These are phyloP conservation scores for Pichia norvegensis DNA, from an alignment of 1,139 yeast genomes.

Conservation along the genomic window DNA sequence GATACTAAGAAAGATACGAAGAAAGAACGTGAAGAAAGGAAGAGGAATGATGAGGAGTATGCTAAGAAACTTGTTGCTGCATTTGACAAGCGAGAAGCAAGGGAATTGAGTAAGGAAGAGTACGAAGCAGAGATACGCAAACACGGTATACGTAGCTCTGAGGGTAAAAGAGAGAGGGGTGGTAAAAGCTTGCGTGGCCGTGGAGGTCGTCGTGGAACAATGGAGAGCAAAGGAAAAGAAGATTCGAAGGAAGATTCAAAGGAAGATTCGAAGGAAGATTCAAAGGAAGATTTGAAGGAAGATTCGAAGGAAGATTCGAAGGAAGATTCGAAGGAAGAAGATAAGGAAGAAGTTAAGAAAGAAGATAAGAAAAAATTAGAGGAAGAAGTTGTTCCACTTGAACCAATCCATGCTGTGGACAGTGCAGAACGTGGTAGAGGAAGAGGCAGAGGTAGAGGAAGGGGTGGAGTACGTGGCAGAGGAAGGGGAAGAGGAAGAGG, in stretches of 20 bases:
- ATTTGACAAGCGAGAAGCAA: constrained; percentile 10
- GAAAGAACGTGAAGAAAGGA: no score
- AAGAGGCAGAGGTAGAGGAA: constrained; percentile 1
- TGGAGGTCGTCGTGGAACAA: neutral
- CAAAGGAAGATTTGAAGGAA: neutral
- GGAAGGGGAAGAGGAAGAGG: constrained; percentile 8
- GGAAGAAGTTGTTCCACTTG: neutral
- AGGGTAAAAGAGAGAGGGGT: constrained; percentile 1
- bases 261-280: constrained; percentile 6
- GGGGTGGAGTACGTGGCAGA: constrained; percentile 2
- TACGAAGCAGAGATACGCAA: constrained; percentile 10
- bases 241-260: constrained; percentile 1
- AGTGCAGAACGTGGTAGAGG: neutral
- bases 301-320: neutral
- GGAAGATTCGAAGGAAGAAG: neutral
- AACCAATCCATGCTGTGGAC: neutral
- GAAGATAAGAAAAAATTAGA: neutral
- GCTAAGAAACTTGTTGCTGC: neutral
- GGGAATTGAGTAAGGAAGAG: constrained; percentile 13
- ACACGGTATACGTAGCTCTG: neutral
- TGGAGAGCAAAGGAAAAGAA: neutral
- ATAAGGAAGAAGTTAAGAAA: neutral
- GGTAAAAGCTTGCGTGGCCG: neutral
- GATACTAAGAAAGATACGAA: no score
- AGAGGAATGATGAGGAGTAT: neutral